These are phyloP conservation scores for Camellia sinensis DNA, from an alignment of 148 eudicot species.

Conservation along the genomic window DNA sequence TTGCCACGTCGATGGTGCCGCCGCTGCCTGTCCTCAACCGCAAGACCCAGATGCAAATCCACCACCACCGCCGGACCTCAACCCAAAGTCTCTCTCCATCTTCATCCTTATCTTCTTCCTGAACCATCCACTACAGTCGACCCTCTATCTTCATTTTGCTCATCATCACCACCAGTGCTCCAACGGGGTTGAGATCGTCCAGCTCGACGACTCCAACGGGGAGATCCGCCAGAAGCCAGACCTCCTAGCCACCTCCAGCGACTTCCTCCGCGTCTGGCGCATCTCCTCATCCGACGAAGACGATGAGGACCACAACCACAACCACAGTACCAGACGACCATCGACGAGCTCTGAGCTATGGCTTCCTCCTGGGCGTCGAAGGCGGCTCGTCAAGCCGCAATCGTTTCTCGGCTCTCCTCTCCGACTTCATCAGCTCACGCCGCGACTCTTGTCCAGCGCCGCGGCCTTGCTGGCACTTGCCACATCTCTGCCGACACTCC, in stretches of 20 bases:
- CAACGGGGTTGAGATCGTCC: slow-evolving; percentile 80
- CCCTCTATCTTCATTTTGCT: no score
- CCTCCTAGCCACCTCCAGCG: slow-evolving; percentile 50
- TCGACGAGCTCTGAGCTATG: slow-evolving; percentile 27
- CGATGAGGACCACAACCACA: slow-evolving; percentile 3
- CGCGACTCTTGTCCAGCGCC: slow-evolving; percentile 55
- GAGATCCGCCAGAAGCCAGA: slow-evolving; percentile 59
- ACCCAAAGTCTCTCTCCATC: no score
- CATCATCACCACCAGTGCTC: no score
- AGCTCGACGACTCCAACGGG: slow-evolving; percentile 56
- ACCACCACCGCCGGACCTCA: no score
- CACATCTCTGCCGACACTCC: no score
- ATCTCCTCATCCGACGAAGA: slow-evolving; percentile 34
- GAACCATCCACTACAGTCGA: no score
- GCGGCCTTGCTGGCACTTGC: slow-evolving; percentile 64
- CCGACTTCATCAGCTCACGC: slow-evolving; percentile 25
- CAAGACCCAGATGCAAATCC: no score
- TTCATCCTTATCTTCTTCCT: no score
- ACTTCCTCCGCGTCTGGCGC: slow-evolving; percentile 58
- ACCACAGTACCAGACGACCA: background rate
- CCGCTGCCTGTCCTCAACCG: no score
- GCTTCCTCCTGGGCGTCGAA: slow-evolving; percentile 44
- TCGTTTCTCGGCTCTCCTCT: slow-evolving; percentile 39
- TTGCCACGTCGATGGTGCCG: no score
- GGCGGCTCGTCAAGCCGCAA: slow-evolving; percentile 61